Percentiles rank a stretch among this genome's conserved stretches.
Evolutionary conservation across 2,329 filamentous ascomycete genomes (phyloP).

Genomic region (Colletotrichum sojae): DNA sequence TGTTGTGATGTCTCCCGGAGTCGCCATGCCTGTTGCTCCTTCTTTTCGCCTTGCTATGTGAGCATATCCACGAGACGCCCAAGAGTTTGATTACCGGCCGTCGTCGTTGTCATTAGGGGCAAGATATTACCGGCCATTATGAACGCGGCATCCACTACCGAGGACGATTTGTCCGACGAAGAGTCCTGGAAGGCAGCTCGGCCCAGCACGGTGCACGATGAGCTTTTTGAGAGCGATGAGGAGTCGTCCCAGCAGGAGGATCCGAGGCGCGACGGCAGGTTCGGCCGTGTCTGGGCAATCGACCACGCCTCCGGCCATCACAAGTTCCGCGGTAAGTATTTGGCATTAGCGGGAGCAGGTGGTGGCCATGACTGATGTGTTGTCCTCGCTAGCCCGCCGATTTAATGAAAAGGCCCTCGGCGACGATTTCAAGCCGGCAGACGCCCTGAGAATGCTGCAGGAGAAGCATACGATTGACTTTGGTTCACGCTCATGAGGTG

Average conservation of each 20-base stretch:
- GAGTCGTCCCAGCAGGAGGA: background rate
- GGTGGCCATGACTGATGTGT: too few relatives aligned
- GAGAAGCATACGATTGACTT: constrained; percentile 13
- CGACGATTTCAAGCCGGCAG: background rate
- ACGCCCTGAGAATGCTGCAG: background rate
- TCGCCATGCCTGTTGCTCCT: too few relatives aligned
- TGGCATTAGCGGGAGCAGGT: too few relatives aligned
- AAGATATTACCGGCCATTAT: too few relatives aligned
- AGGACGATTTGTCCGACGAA: too few relatives aligned
- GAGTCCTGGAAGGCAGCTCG: too few relatives aligned
- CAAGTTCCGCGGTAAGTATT: background rate
- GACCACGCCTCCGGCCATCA: background rate
- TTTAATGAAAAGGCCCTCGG: background rate
- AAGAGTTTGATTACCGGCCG: too few relatives aligned
- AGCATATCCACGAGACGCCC: too few relatives aligned
- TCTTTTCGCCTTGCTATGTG: too few relatives aligned
- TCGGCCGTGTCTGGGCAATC: background rate
- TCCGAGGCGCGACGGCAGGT: background rate
- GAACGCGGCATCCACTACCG: too few relatives aligned
- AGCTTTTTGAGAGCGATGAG: background rate
- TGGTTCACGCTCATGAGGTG: background rate
- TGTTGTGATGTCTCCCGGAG: too few relatives aligned
- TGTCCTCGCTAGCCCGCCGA: background rate
- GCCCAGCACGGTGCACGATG: background rate
- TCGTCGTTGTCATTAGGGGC: too few relatives aligned